These are phyloP conservation scores for Harrya chromipes DNA, from an alignment of 768 basidiomycete genomes.

Conservation along the genomic window DNA sequence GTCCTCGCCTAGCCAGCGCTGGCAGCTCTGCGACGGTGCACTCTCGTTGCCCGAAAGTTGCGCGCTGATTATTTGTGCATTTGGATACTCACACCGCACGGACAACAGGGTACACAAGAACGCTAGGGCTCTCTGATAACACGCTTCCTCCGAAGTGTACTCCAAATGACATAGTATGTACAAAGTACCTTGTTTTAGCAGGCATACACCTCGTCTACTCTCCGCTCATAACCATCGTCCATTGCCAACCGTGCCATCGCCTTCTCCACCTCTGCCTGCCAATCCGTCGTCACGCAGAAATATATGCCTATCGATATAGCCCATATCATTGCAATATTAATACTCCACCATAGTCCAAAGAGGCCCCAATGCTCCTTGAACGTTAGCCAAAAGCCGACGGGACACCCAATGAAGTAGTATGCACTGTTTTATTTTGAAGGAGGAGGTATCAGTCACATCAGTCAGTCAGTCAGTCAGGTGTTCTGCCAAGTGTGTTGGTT, in stretches of 20 bases:
- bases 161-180: too few relatives aligned
- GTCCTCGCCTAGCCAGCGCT: too few relatives aligned
- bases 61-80: too few relatives aligned
- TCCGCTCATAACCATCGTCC: conserved; percentile 31
- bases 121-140: too few relatives aligned
- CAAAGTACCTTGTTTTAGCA: neutral
- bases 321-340: conserved; percentile 46
- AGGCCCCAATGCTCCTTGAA: conserved; percentile 61
- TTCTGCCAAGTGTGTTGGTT: conserved; percentile 2
- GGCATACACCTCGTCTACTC: neutral
- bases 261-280: conserved; percentile 66
- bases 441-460: neutral
- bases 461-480: neutral
- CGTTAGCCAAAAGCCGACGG: conserved; percentile 74
- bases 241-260: conserved; percentile 49
- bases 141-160: too few relatives aligned
- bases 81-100: too few relatives aligned
- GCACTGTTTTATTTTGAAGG: conserved; percentile 37
- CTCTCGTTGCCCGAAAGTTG: too few relatives aligned
- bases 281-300: conserved; percentile 60
- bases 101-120: too few relatives aligned
- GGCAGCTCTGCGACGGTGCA: too few relatives aligned
- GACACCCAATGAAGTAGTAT: conserved; percentile 82
- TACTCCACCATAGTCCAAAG: conserved; percentile 81
- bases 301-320: conserved; percentile 18